A percentile compares a stretch with the other conserved stretches of the same genome.
Evolutionary conservation across 2,329 filamentous ascomycete genomes (phyloP).

Genomic region (Apiospora arundinis): DNA sequence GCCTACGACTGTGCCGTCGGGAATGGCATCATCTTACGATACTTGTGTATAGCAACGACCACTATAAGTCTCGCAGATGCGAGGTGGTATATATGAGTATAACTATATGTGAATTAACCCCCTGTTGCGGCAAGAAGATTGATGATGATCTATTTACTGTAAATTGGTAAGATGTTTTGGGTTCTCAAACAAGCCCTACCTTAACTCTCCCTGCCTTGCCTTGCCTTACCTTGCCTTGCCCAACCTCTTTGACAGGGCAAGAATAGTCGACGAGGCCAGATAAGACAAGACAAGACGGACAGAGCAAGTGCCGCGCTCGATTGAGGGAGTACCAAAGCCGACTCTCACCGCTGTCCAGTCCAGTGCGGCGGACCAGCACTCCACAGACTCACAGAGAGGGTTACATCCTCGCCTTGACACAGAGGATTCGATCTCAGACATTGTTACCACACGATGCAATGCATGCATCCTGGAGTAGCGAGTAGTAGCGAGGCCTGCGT

Average conservation of each 20-base stretch:
- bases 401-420: conserved; percentile 9
- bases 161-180: neutral
- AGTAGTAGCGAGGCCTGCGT: neutral
- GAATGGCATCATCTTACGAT: neutral
- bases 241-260: neutral
- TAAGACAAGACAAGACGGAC: conserved; percentile 6
- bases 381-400: neutral
- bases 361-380: neutral
- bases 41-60: neutral
- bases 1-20: neutral
- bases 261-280: neutral
- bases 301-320: conserved; percentile 4
- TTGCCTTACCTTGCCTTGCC: neutral
- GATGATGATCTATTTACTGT: neutral
- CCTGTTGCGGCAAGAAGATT: neutral
- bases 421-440: conserved; percentile 11
- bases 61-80: neutral
- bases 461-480: conserved; percentile 1
- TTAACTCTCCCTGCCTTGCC: neutral
- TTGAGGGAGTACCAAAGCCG: conserved; percentile 1
- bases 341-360: conserved; percentile 5
- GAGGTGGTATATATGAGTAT: neutral
- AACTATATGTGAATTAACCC: neutral
- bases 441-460: conserved; percentile 9
- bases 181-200: neutral